Evolutionary conservation across 1,139 yeast species (phyloP), one percentile per base, ranked within the genome.

Genomic region (Keqinozyma sinolaborantium): DNA sequence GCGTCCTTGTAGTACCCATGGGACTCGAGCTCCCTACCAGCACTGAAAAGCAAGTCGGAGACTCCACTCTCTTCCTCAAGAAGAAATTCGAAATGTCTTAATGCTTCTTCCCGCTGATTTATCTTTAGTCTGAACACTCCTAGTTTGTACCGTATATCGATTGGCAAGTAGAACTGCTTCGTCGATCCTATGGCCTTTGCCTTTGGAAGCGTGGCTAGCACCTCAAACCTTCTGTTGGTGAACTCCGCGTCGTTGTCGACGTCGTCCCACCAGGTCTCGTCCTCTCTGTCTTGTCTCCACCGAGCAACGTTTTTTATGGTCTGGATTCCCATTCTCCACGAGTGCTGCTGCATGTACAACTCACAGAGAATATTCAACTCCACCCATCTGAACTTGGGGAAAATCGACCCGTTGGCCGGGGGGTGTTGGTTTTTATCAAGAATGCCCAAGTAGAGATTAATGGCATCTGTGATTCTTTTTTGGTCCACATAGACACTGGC

Each of bases 251-350:
- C 98, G 40, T 79, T 81, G 9, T 66, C 64, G 9, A 61, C 58
- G 20, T 82, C 88, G 43, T 85, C 87, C 98, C 98, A 92, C 69
- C 83, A 87, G 0, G 67, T 64, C 54, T 92, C 96, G 15, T 62
- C 64, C 20, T 65, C 74, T 43, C 98, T 71, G 8, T 69, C 70
- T 42, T 84, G 88, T 12, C 90, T 73, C 94, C 95, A 88, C 35
- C 98, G 66, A 1, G 95, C 75, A 9, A 86, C 83, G 23, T 73
- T 62, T 46, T 84, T 83, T 29, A 87, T 72, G 0, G 78, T 69
- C 33, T 70, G 72, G 14, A 88, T 70, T 2, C 92, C 94, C 11
- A 74, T 64, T 5, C 56, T 48, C 72, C 80, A 85, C 7, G 80
- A 77, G 27, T 75, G 75, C 38, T 81, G 82, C 34, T 79, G 78